Conservation (phyloP, 192 early-diverging fungal species). For the Hyaloraphidium curvatum region DNA sequence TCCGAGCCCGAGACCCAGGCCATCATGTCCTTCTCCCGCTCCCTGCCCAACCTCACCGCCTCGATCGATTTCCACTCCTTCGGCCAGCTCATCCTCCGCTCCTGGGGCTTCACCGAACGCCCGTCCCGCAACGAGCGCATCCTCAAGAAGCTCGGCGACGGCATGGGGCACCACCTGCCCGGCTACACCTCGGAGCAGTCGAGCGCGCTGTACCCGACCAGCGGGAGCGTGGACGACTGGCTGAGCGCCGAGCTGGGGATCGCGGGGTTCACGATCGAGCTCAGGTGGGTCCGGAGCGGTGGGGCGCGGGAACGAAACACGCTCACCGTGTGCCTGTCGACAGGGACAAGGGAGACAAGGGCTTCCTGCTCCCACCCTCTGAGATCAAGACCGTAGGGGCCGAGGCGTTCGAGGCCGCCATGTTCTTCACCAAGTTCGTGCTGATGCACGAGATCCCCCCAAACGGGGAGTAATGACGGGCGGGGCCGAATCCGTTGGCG, state of each 20-base stretch:
- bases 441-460: no score
- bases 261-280: background rate
- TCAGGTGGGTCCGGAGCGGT: background rate
- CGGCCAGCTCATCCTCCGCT: constrained; percentile 33
- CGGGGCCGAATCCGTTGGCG: no score
- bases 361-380: constrained; percentile 35
- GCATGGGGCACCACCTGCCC: constrained; percentile 16
- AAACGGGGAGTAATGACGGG: no score
- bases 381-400: no score
- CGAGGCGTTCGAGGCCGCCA: no score
- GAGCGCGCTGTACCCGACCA: constrained; percentile 29
- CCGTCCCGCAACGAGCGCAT: constrained; percentile 6
- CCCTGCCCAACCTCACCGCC: constrained; percentile 26
- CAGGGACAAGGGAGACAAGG: constrained; percentile 16
- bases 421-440: no score
- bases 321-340: constrained; percentile 8
- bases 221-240: constrained; percentile 23
- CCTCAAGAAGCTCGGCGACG: constrained; percentile 18
- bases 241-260: constrained; percentile 19
- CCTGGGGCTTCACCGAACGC: constrained; percentile 19
- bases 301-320: background rate
- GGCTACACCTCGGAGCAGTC: constrained; percentile 25
- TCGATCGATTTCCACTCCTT: constrained; percentile 39
- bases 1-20: constrained; percentile 26
- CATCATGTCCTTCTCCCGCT: constrained; percentile 6